Evolutionary conservation across 2,329 filamentous ascomycete species (phyloP).

Genomic region (Didymella glomerata): DNA sequence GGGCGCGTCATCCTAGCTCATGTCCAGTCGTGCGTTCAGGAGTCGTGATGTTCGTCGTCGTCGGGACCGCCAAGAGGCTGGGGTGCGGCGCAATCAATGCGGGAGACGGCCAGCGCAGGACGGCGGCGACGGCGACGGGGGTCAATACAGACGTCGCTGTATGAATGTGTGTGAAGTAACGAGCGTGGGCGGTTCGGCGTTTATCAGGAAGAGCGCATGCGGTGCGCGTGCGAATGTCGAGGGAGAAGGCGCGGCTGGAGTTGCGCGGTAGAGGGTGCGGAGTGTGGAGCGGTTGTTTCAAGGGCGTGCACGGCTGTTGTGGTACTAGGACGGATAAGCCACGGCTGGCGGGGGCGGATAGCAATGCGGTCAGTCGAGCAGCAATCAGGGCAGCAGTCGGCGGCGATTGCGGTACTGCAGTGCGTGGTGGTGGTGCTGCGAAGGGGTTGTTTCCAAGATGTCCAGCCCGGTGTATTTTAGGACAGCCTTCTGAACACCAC

Average conservation of each 20-base stretch:
- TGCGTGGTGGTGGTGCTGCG: conserved; percentile 8
- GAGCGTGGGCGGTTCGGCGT: conserved; percentile 12
- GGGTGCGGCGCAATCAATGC: conserved; percentile 40
- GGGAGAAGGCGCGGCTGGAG: conserved; percentile 16
- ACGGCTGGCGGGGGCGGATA: conserved; percentile 13
- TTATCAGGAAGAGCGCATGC: conserved; percentile 17
- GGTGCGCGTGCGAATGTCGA: conserved; percentile 4
- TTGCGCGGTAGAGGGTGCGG: conserved; percentile 11
- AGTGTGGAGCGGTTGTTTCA: conserved; percentile 17
- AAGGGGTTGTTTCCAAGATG: conserved; percentile 13
- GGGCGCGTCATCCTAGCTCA: conserved; percentile 62
- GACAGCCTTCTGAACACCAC: conserved; percentile 7
- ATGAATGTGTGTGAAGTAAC: conserved; percentile 10
- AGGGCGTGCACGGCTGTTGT: conserved; percentile 20
- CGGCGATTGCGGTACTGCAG: conserved; percentile 6
- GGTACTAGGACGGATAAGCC: conserved; percentile 9
- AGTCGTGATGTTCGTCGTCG: conserved; percentile 15
- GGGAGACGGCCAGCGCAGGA: conserved; percentile 32
- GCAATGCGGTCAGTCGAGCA: conserved; percentile 9
- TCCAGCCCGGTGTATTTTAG: conserved; percentile 15
- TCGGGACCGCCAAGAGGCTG: conserved; percentile 35
- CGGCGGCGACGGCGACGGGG: conserved; percentile 2
- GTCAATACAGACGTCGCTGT: conserved; percentile 3
- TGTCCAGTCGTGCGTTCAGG: conserved; percentile 35
- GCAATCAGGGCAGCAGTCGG: conserved; percentile 5